phyloP scores from a whole-genome alignment of 2,329 filamentous ascomycete species.

The Diaporthe ampelina region DNA sequence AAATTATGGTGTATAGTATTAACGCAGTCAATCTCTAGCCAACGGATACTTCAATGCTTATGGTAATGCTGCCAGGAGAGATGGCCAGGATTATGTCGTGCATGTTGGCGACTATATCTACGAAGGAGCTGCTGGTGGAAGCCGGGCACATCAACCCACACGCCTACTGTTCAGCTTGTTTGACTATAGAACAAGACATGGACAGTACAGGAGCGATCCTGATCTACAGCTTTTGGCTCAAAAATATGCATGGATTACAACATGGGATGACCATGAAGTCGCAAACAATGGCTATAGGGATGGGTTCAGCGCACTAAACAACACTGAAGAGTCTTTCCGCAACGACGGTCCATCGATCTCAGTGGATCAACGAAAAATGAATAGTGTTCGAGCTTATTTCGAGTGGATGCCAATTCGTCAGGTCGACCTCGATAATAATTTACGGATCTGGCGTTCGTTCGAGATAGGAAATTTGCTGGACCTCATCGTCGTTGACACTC shows the following conservation, averaged over 20 bases:
- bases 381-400: slow-evolving; percentile 79
- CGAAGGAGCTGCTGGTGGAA: slow-evolving; percentile 64
- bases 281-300: slow-evolving; percentile 76
- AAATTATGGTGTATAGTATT: neutral
- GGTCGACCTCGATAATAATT: slow-evolving; percentile 76
- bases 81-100: slow-evolving; percentile 70
- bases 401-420: slow-evolving; percentile 73
- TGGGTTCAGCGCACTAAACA: slow-evolving; percentile 72
- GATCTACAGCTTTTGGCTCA: slow-evolving; percentile 69
- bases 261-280: slow-evolving; percentile 76
- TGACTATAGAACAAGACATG: slow-evolving; percentile 71
- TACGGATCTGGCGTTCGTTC: slow-evolving; percentile 78
- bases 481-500: slow-evolving; percentile 77
- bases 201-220: slow-evolving; percentile 71
- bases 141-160: slow-evolving; percentile 65
- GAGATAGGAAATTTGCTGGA: slow-evolving; percentile 76
- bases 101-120: slow-evolving; percentile 76
- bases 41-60: slow-evolving; percentile 73
- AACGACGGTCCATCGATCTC: slow-evolving; percentile 67
- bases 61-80: slow-evolving; percentile 70
- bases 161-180: slow-evolving; percentile 66
- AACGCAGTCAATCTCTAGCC: slow-evolving; percentile 47
- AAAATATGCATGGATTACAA: slow-evolving; percentile 72
- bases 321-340: slow-evolving; percentile 76
- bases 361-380: slow-evolving; percentile 81